Evolutionary conservation across 768 basidiomycete genomes (phyloP).

Genomic region (Cystobasidium onofrii): DNA sequence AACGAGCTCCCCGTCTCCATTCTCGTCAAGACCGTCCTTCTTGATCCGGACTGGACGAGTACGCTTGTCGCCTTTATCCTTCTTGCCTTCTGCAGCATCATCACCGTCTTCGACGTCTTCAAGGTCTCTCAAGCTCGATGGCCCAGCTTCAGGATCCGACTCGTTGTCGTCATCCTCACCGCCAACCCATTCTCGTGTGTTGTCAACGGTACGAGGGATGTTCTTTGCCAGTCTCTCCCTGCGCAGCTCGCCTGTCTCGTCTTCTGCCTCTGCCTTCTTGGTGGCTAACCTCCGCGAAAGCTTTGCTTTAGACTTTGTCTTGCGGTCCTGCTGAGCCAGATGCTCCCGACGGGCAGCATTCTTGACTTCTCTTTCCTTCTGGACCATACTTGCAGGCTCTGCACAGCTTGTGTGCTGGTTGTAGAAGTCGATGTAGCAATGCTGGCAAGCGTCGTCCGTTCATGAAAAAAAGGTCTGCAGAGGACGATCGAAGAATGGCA

Average conservation of each 20-base stretch:
- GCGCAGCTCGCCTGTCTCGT: slow-evolving; percentile 70
- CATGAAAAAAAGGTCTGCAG: not conserved
- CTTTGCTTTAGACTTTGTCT: slow-evolving; percentile 37
- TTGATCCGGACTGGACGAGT: slow-evolving; percentile 31
- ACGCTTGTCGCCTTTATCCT: slow-evolving; percentile 19
- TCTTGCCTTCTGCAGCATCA: not conserved
- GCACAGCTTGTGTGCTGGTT: not conserved
- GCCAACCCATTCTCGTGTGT: slow-evolving; percentile 64
- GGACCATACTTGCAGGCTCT: not conserved
- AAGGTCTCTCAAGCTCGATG: not conserved
- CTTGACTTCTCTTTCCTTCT: not conserved
- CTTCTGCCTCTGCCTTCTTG: slow-evolving; percentile 67
- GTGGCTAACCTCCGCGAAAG: slow-evolving; percentile 67
- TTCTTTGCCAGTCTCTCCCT: slow-evolving; percentile 46
- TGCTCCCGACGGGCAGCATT: slow-evolving; percentile 31
- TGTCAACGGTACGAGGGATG: slow-evolving; percentile 64
- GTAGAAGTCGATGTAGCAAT: not conserved
- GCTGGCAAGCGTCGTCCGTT: not conserved
- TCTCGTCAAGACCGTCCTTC: slow-evolving; percentile 7
- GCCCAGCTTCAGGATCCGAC: not conserved
- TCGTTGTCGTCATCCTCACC: slow-evolving; percentile 22
- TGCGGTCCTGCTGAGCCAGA: slow-evolving; percentile 34
- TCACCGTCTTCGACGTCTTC: slow-evolving; percentile 13
- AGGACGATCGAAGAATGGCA: not conserved
- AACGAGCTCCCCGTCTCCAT: slow-evolving; percentile 13